Percentiles rank a stretch among this genome's conserved stretches.
These are phyloP conservation scores for Clavariopsis aquatica DNA, from an alignment of 495 filamentous ascomycete species.

Conservation along the genomic window DNA sequence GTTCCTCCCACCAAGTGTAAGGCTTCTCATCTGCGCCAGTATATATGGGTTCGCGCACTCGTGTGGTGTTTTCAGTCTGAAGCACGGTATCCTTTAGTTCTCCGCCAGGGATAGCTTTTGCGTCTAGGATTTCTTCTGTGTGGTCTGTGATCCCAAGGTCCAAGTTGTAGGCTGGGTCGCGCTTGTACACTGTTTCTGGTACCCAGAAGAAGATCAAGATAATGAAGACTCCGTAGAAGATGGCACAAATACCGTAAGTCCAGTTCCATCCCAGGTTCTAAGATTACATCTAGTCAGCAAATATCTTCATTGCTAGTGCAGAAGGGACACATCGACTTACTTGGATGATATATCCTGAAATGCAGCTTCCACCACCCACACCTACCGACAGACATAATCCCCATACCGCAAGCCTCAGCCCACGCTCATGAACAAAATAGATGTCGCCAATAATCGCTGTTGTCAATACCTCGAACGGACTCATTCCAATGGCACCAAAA, in stretches of 20 bases:
- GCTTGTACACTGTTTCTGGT: slow-evolving; percentile 48
- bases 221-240: slow-evolving; percentile 46
- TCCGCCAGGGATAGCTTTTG: slow-evolving; percentile 14
- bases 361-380: slow-evolving; percentile 43
- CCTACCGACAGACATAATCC: slow-evolving; percentile 48
- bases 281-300: not conserved
- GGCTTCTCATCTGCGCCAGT: slow-evolving; percentile 34
- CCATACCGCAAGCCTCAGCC: slow-evolving; percentile 41
- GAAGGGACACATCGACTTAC: not conserved
- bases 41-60: slow-evolving; percentile 13
- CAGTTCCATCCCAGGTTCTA: slow-evolving; percentile 36
- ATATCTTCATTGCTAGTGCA: not conserved
- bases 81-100: slow-evolving; percentile 12
- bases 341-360: slow-evolving; percentile 30
- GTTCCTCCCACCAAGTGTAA: slow-evolving; percentile 32
- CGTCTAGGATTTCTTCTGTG: slow-evolving; percentile 46
- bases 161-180: slow-evolving; percentile 45
- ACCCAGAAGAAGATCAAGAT: slow-evolving; percentile 51
- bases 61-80: slow-evolving; percentile 10
- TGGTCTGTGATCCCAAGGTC: slow-evolving; percentile 47
- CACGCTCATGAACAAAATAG: slow-evolving; percentile 42
- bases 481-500: slow-evolving; percentile 42
- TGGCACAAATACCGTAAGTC: slow-evolving; percentile 33
- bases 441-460: slow-evolving; percentile 32
- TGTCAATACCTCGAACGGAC: slow-evolving; percentile 26